Base-by-base conservation (phyloP, 2,329 filamentous ascomycete species). In the Pseudogymnoascus sp. region DNA sequence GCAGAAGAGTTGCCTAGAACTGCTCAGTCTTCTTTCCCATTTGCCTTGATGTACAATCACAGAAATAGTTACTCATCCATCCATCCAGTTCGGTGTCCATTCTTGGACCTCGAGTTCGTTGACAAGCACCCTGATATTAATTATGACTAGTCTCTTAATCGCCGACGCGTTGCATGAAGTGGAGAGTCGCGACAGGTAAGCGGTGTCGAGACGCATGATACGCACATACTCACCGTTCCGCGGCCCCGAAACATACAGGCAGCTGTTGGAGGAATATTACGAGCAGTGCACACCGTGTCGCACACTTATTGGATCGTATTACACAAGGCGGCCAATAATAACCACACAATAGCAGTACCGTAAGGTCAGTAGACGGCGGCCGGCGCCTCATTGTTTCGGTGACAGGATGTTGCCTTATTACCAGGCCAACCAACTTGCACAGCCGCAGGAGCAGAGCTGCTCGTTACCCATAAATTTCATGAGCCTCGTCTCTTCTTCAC, bases 321-420 rank as follows among this genome's bases (percentile, higher is more conserved):
- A 52, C 45, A 13, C 45, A 52, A 52, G 45, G 45, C 45, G 45
- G 15, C 45, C 26, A 33, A 52, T 52, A 52, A 30, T 19, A 52
- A 13, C 6, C 23, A 13, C 10, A 33, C 26, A 52, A 52, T 33
- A 30, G 12, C 15, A 30, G 45, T 52, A 26, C 7, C 26, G 9
- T 19, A 52, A 30, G 45, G 45, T 52, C 45, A 52, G 45, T 30
- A 52, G 45, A 10, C 15, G 13, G 26, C 26, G 26, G 45, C 5
- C 5, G 15, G 45, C 45, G 45, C 45, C 45, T 52, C 45, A 19
- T 52, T 33, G 26, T 52, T 26, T 52, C 26, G 26, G 45, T 30
- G 45, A 52, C 23, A 30, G 15, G 23, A 52, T 52, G 45, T 18
- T 30, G 45, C 26, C 26, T 33, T 19, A 19, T n/a, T 33, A 19